These are phyloP conservation scores for Beauveria caledonica DNA, from an alignment of 2,329 filamentous ascomycete genomes.

Conservation along the genomic window DNA sequence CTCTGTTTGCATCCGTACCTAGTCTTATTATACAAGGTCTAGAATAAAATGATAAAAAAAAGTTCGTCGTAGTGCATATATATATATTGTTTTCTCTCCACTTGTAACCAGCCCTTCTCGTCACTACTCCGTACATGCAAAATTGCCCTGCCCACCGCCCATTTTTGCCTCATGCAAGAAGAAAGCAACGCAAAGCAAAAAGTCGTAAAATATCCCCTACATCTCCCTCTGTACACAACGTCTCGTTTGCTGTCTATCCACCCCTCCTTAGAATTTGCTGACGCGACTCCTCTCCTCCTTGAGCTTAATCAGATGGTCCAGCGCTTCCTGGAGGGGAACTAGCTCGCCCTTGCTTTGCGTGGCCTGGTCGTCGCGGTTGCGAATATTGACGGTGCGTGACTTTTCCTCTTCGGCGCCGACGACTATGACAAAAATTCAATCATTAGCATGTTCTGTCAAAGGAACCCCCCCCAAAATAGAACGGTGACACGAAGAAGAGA, in stretches of 20 bases:
- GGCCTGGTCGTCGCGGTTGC: slow-evolving; percentile 54
- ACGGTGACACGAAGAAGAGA: neutral
- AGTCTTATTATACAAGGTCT: no score
- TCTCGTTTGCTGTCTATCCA: neutral
- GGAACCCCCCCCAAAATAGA: neutral
- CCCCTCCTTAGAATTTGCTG: slow-evolving; percentile 25
- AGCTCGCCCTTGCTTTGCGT: slow-evolving; percentile 54
- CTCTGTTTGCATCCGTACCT: neutral
- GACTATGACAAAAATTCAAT: slow-evolving; percentile 29
- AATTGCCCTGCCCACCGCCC: neutral
- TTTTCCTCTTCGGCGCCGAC: slow-evolving; percentile 55
- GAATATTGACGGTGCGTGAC: slow-evolving; percentile 53
- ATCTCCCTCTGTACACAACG: neutral
- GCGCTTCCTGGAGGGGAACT: slow-evolving; percentile 46
- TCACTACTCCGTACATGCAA: slow-evolving; percentile 5
- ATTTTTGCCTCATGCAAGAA: neutral
- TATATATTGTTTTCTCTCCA: neutral
- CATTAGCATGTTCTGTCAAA: neutral
- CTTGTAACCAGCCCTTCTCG: neutral
- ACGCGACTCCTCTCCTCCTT: slow-evolving; percentile 36
- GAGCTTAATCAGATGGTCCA: slow-evolving; percentile 46
- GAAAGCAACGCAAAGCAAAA: neutral
- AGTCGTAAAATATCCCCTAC: neutral
- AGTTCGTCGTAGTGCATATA: neutral
- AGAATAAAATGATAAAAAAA: neutral